A percentile compares a stretch with the other conserved stretches of the same genome.
Evolutionary conservation across 2,329 filamentous ascomycete species (phyloP).

Genomic region (Nothomitra cinnamomea): DNA sequence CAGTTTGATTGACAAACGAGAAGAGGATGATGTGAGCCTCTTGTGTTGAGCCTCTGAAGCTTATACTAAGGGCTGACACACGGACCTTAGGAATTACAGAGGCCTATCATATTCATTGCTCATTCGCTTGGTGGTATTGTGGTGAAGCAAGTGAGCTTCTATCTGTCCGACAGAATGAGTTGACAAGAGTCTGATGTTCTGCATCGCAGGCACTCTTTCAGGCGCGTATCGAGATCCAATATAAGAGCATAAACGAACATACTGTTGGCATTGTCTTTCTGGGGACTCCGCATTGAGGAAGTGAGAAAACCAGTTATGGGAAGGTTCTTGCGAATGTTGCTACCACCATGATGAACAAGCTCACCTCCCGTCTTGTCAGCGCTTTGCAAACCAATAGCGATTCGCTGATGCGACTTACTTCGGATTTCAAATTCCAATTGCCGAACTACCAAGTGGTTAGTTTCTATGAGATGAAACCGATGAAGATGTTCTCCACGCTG

Average conservation of each 20-base stretch:
- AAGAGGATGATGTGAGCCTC: not conserved
- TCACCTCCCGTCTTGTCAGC: constrained; percentile 17
- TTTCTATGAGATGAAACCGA: no score
- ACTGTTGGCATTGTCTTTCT: constrained; percentile 1
- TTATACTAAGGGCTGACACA: no score
- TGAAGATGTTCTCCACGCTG: constrained; percentile 6
- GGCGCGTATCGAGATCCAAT: not conserved
- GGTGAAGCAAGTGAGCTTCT: not conserved
- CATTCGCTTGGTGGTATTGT: not conserved
- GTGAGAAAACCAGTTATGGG: constrained; percentile 6
- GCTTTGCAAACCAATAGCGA: no score
- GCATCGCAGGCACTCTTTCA: not conserved
- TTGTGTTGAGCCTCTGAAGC: not conserved
- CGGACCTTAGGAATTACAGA: not conserved
- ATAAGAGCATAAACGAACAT: not conserved
- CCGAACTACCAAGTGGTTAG: no score
- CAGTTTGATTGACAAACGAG: not conserved
- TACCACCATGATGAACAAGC: constrained; percentile 17
- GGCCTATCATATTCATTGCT: not conserved
- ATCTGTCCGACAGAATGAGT: not conserved
- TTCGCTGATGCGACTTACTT: no score
- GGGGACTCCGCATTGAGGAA: constrained; percentile 9
- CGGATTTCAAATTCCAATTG: no score
- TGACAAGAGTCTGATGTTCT: not conserved
- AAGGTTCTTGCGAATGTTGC: constrained; percentile 16